Percentiles rank a stretch among this genome's conserved stretches.
phyloP scores from a whole-genome alignment of 352 stramenopile species.

The Phytophthora melonis region DNA sequence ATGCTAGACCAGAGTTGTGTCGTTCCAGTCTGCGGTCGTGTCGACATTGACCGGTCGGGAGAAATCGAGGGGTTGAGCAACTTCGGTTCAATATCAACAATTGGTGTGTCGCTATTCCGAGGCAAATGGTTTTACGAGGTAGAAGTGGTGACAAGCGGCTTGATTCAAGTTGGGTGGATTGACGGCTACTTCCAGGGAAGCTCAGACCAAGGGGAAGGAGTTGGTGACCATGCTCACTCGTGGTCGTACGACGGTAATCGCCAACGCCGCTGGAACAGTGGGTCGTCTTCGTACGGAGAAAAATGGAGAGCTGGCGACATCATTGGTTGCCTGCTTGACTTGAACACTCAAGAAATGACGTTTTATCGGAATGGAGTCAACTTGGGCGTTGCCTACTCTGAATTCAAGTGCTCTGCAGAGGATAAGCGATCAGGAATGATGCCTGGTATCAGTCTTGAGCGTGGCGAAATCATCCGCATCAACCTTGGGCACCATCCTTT shows the following conservation, averaged over 20 bases:
- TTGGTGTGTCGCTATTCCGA: constrained; percentile 73
- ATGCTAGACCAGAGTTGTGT: constrained; percentile 76
- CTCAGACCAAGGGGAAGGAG: constrained; percentile 92
- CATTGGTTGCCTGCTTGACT: constrained; percentile 91
- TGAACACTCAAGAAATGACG: constrained; percentile 82
- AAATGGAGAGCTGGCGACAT: constrained; percentile 94
- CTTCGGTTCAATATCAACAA: constrained; percentile 87
- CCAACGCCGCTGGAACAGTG: constrained; percentile 92
- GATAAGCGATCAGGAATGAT: constrained; percentile 79
- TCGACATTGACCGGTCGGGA: constrained; percentile 88
- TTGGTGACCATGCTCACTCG: constrained; percentile 92
- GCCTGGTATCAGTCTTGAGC: constrained; percentile 88
- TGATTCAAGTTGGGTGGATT: constrained; percentile 95
- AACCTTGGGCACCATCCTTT: constrained; percentile 88
- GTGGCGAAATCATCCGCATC: constrained; percentile 88
- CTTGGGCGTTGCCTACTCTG: constrained; percentile 79
- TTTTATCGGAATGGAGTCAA: constrained; percentile 92
- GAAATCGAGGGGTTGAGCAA: constrained; percentile 91
- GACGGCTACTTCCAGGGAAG: constrained; percentile 92
- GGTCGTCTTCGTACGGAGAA: constrained; percentile 88
- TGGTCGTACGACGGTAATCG: constrained; percentile 95
- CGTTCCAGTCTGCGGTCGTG: constrained; percentile 74
- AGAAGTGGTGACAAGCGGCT: constrained; percentile 88
- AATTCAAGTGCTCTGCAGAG: constrained; percentile 57
- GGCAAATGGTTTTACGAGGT: constrained; percentile 97